These are phyloP conservation scores for Trichoderma koningiopsis DNA, from an alignment of 2,329 filamentous ascomycete genomes.

Conservation along the genomic window DNA sequence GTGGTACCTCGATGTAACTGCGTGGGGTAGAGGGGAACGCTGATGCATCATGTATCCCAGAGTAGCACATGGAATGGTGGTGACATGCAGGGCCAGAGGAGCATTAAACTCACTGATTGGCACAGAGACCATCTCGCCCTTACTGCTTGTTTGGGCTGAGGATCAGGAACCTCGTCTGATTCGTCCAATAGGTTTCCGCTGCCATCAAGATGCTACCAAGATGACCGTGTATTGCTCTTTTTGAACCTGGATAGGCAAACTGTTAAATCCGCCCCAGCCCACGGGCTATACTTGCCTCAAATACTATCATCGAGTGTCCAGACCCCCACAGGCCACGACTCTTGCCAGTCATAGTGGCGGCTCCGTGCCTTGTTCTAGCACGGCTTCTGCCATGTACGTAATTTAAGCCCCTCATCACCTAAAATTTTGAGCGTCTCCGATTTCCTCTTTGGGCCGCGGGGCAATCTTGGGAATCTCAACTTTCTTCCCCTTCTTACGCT, in stretches of 20 bases:
- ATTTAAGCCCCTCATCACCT: slow-evolving; percentile 20
- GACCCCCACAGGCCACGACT: slow-evolving; percentile 1
- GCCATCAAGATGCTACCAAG: slow-evolving; percentile 5
- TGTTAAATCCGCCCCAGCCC: background rate
- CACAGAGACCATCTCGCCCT: background rate
- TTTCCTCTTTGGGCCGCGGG: slow-evolving; percentile 20
- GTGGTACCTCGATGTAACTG: slow-evolving; percentile 2
- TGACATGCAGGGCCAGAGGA: background rate
- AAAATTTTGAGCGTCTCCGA: background rate
- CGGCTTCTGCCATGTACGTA: background rate
- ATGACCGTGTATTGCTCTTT: background rate
- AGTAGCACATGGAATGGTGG: background rate
- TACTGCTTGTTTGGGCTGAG: background rate
- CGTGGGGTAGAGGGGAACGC: background rate
- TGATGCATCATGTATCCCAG: background rate
- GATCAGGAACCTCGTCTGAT: background rate
- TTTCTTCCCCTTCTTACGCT: background rate
- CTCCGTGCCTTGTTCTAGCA: background rate
- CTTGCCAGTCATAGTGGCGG: background rate
- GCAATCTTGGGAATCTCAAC: background rate
- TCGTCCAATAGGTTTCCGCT: background rate
- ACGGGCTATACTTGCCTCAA: background rate
- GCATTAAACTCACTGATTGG: background rate
- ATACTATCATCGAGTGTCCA: background rate
- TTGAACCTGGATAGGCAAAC: background rate